Base-by-base conservation (phyloP, 2,329 filamentous ascomycete species). In the Colletotrichum tanaceti region DNA sequence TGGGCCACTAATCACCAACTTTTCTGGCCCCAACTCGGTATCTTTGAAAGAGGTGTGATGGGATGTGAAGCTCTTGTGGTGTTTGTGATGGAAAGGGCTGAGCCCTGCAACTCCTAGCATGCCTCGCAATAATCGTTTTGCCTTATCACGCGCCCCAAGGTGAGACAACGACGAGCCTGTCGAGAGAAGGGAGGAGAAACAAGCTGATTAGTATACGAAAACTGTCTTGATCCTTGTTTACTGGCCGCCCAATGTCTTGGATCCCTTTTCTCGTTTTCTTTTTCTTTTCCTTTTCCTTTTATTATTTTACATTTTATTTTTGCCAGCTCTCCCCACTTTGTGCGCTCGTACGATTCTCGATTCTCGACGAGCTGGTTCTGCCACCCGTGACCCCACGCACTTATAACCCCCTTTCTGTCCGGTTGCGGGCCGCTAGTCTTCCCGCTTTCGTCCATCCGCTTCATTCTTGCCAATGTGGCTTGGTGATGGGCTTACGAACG, bases 351-450 rank as follows among this genome's bases (percentile, higher is more conserved):
- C 43, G 18, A n/a, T n/a, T n/a, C 38, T 6, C 32, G 11, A 39
- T 53, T 13, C 4, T 6, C 2, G 28, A 32, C 28, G n/a, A 35
- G 16, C 22, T 22, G 28, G 22, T 13, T 32, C 14, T 6, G 9
- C 28, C 38, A 35, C 53, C 39, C n/a, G n/a, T n/a, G n/a, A n/a
- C n/a, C 55, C 39, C n/a, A 32, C n/a, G 7, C 28, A 32, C 10
- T 32, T 7, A 18, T 44, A 32, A 32, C 28, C 20, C 46, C 35
- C 32, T 50, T 43, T 49, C 16, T 5, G 18, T 43, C 62, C 41
- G 57, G n/a, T 55, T 65, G 57, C 57, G 63, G 63, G 41, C 63
- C 63, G 57, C 57, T 65, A 54, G 63, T 18, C 53, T 28, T 59
- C 38, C 62, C 62, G 62, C 38, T n/a, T 41, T 38, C 44, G 14